A percentile compares a stretch with the other conserved stretches of the same genome.
These are phyloP conservation scores for Fulvia fulva DNA, from an alignment of 2,329 filamentous ascomycete species.

Conservation along the genomic window DNA sequence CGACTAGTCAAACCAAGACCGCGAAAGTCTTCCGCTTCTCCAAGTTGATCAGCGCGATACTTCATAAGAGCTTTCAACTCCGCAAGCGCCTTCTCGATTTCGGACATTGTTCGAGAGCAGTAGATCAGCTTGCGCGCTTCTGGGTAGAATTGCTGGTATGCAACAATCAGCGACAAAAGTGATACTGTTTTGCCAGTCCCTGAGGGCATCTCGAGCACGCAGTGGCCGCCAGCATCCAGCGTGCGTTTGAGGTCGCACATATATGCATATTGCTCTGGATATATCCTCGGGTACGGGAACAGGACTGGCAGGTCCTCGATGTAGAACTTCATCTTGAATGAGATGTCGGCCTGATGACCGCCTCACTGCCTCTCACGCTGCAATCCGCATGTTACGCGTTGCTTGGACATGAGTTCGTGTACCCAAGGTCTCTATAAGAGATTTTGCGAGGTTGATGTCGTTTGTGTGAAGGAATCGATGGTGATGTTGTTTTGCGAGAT, in stretches of 20 bases:
- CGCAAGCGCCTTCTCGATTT: conserved; percentile 94
- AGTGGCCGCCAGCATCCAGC: conserved; percentile 90
- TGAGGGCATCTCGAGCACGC: conserved; percentile 97
- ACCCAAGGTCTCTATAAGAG: too few relatives aligned
- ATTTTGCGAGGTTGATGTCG: background rate
- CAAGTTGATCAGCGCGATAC: conserved; percentile 85
- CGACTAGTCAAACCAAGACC: conserved; percentile 90
- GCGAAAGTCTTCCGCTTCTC: conserved; percentile 85
- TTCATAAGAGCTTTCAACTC: conserved; percentile 94
- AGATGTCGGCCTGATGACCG: background rate
- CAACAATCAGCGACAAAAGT: conserved; percentile 87
- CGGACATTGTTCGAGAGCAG: conserved; percentile 98
- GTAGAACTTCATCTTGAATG: conserved; percentile 67
- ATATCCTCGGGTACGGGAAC: conserved; percentile 71
- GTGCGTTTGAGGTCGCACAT: conserved; percentile 86
- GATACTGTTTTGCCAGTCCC: conserved; percentile 98
- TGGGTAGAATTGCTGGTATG: conserved; percentile 90
- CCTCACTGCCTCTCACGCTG: background rate
- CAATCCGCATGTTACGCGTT: background rate
- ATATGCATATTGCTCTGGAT: conserved; percentile 72
- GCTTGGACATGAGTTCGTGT: background rate
- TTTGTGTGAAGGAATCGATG: background rate
- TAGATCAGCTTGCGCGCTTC: conserved; percentile 96
- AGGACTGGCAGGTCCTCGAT: conserved; percentile 71
- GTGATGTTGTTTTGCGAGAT: background rate